Percentiles rank a stretch among this genome's conserved stretches.
Conservation (phyloP, 108 stramenopile species). For the Cylindrotheca closterium region DNA sequence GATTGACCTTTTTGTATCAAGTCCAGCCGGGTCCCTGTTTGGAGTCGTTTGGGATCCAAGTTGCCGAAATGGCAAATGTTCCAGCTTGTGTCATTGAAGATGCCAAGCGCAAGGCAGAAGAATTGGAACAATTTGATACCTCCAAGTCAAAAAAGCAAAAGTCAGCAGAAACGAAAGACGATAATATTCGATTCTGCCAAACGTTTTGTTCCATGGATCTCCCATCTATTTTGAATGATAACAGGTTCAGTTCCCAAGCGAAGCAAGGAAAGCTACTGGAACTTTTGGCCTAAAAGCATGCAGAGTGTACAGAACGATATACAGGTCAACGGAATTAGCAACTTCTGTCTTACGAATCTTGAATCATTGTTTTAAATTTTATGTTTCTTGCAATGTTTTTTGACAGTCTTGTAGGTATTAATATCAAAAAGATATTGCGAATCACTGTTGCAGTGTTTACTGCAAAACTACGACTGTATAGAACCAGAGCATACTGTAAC, state of each 20-base stretch:
- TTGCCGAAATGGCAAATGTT: constrained; percentile 93
- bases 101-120: constrained; percentile 91
- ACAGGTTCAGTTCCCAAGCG: background rate
- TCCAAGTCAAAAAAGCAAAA: background rate
- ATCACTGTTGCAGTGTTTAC: no score
- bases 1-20: constrained; percentile 81
- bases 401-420: no score
- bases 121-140: constrained; percentile 82
- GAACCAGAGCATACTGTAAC: no score
- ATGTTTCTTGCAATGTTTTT: no score
- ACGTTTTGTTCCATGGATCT: constrained; percentile 21
- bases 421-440: no score
- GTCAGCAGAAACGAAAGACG: background rate
- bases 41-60: constrained; percentile 96
- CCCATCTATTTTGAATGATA: constrained; percentile 19
- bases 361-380: no score
- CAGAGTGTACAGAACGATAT: no score
- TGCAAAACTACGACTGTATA: no score
- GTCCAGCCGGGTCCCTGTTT: constrained; percentile 91
- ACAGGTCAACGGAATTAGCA: no score
- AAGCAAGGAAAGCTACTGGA: constrained; percentile 2
- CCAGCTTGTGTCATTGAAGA: constrained; percentile 84
- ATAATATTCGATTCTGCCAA: background rate
- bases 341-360: no score
- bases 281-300: constrained; percentile 12